These are phyloP conservation scores for Blastocystis sp. DNA, from an alignment of 352 stramenopile species.

Conservation along the genomic window DNA sequence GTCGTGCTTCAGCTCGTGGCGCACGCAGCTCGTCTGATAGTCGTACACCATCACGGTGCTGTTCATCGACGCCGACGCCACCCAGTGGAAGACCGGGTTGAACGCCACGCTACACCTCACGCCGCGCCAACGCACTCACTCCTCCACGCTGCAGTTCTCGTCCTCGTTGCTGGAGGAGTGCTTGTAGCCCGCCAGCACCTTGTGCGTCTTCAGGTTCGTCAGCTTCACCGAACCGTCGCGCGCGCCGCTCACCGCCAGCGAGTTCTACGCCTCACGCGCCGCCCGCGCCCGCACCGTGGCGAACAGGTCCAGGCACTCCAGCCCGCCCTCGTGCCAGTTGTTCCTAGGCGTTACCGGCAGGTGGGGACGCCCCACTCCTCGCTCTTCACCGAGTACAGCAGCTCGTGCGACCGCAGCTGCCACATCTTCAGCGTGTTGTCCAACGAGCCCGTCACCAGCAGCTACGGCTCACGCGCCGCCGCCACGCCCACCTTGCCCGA, in stretches of 20 bases:
- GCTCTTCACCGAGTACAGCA: slow-evolving; percentile 25
- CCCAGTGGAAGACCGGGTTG: slow-evolving; percentile 20
- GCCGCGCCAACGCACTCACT: background rate
- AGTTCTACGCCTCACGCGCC: slow-evolving; percentile 8
- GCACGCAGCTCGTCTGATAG: background rate
- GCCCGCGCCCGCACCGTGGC: background rate
- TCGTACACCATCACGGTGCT: slow-evolving; percentile 49
- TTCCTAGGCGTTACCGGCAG: too few species aligned
- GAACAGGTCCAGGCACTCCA: slow-evolving; percentile 56
- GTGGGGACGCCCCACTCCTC: too few species aligned
- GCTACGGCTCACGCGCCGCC: background rate
- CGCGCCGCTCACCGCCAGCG: slow-evolving; percentile 25
- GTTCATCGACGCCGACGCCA: slow-evolving; percentile 47
- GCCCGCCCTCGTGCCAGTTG: slow-evolving; percentile 40
- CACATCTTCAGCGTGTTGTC: slow-evolving; percentile 63
- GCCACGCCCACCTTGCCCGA: slow-evolving; percentile 31
- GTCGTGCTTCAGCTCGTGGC: slow-evolving; percentile 46
- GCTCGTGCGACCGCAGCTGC: slow-evolving; percentile 7
- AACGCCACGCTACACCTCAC: slow-evolving; percentile 38
- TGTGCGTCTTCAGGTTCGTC: slow-evolving; percentile 54
- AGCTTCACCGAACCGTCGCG: slow-evolving; percentile 46
- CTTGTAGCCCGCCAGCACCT: slow-evolving; percentile 11
- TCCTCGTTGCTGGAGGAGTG: slow-evolving; percentile 37
- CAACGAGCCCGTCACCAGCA: slow-evolving; percentile 63
- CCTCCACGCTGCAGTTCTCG: slow-evolving; percentile 61